A percentile compares a stretch with the other conserved stretches of the same genome.
Conservation (phyloP, 352 stramenopile species). For the Halophytophthora batemanensis region DNA sequence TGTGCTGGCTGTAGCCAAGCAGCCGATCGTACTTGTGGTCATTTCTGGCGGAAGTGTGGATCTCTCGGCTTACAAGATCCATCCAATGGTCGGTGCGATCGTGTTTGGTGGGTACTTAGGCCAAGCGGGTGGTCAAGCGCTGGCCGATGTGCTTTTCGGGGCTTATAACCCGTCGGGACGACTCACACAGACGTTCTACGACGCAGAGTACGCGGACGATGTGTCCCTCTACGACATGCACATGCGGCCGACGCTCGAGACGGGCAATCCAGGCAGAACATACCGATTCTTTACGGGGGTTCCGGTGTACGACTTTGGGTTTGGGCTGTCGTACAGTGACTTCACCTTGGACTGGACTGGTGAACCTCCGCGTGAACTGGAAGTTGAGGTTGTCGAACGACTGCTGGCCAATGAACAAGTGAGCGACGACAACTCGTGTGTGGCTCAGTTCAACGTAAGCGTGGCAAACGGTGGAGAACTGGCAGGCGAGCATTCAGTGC, state of each 20-base stretch:
- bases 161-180: constrained; percentile 59
- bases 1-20: constrained; percentile 37
- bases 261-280: constrained; percentile 66
- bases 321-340: constrained; percentile 75
- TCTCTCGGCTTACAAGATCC: constrained; percentile 50
- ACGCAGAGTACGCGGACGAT: constrained; percentile 36
- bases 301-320: constrained; percentile 72
- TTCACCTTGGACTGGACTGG: constrained; percentile 49
- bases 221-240: constrained; percentile 80
- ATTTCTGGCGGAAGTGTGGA: constrained; percentile 78
- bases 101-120: constrained; percentile 70
- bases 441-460: constrained; percentile 24
- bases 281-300: constrained; percentile 81
- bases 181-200: constrained; percentile 76
- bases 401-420: constrained; percentile 4
- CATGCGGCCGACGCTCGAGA: constrained; percentile 69
- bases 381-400: constrained; percentile 9
- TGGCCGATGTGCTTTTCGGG: constrained; percentile 79
- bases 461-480: constrained; percentile 44
- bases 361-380: constrained; percentile 9
- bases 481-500: constrained; percentile 39
- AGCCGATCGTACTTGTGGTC: constrained; percentile 77
- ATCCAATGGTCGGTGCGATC: constrained; percentile 64
- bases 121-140: constrained; percentile 59
- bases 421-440: constrained; percentile 6